Evolutionary conservation across 1,284 basidiomycete species (phyloP), one percentile per base, ranked within the genome.

Genomic region (Ustanciosporium gigantosporum): DNA sequence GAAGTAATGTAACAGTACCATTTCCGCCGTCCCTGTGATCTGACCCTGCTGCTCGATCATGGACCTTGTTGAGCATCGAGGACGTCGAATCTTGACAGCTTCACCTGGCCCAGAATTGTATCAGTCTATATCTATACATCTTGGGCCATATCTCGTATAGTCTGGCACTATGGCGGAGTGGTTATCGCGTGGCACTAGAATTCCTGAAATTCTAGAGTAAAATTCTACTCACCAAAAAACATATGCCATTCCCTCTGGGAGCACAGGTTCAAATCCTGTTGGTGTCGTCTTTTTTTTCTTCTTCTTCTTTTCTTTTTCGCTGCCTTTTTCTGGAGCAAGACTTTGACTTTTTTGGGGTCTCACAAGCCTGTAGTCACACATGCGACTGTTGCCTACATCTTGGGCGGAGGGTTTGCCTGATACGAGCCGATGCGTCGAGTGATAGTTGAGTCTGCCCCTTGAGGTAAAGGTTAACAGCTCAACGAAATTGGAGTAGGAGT

Each of bases 131-230:
- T 9, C 11, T 29, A n/a, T n/a, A 11, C 9, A 29, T 29, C 27
- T n/a, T n/a, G n/a, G n/a, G 9, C 27, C 27, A 29, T 11, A 9
- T 29, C n/a, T 29, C 27, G n/a, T n/a, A 29, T 11, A 9, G n/a
- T 11, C n/a, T 29, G 58, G 51, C 58, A 41, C 58, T 53, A 43
- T 61, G 58, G 58, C 58, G 58, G 58, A 61, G 58, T 55, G 58
- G 58, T 61, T 55, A 61, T 61, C 58, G 58, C 58, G 58, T 61
- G 58, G 58, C 58, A 61, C 50, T 61, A 49, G 58, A 61, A 61
- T 46, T 32, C 1, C 3, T 22, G 2, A 21, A 6, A 55, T 50
- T 53, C 50, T 55, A 53, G 51, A 52, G 46, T 36, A 58, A 39
- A 22, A 20, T 31, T 19, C 46, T 55, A 35, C 49, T 52, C 56